Base-by-base conservation (phyloP, 31 red algal species). In the Asparagopsis taxiformis region DNA sequence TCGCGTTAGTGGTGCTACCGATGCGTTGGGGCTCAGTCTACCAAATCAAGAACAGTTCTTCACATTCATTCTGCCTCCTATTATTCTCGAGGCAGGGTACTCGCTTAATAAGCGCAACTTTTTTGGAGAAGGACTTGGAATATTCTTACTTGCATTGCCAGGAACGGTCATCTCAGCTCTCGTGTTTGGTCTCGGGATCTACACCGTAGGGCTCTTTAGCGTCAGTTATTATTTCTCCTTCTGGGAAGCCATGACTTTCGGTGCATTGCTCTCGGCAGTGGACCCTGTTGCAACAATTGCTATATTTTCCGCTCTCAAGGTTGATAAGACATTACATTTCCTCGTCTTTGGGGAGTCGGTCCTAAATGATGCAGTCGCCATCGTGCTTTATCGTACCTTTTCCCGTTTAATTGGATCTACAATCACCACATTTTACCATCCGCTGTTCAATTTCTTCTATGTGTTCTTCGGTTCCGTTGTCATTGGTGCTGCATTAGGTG, bases 251-350 rank as follows among this genome's bases (percentile, higher is more conserved):
- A 83, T 98, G 79, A 87, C 86, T 29, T 98, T 98, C 72, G 95
- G 95, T 16, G 79, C 90, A 5, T 44, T 98, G 54, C 83, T 98
- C 10, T 98, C 95, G 0, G 95, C 95, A 16, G 91, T 94, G 30
- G 95, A 98, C 51, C 95, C 95, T 15, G 95, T 98, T 29, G 90
- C 95, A 51, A 98, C 95, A 0, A 94, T 98, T 57, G 95, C 95
- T 21, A 82, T 98, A 9, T 98, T 98, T 57, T 88, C 77, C 33
- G 90, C 95, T 35, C 70, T 94, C 36, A 76, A 76, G 56, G 95
- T 98, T 39, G 91, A 98, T 65, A 90, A 90, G 62, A 91, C 85
- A 31, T 83, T 98, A 19, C 91, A 94, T 62, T 98, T 88, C 63
- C 61, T 98, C 19, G 95, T 98, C 22, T 94, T 98, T 71, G 95